Percentiles rank a stretch among this genome's conserved stretches.
Conservation (phyloP, 2,329 filamentous ascomycete genomes). For the Colletotrichum musae region DNA sequence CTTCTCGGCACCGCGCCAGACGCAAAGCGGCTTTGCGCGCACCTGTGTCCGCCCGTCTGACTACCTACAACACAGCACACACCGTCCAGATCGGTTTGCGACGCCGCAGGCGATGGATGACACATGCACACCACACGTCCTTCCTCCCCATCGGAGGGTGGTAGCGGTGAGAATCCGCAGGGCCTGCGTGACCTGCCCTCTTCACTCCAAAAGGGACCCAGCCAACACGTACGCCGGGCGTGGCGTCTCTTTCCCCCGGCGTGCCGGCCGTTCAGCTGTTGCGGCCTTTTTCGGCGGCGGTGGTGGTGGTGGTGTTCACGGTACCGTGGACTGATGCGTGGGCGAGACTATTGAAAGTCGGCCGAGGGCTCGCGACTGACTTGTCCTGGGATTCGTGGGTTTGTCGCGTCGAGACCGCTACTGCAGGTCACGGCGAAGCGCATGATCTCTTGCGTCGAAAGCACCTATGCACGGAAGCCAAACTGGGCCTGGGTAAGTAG, state of each 20-base stretch:
- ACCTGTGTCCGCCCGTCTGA: not conserved
- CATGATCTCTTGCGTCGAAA: not conserved
- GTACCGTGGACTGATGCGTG: conserved; percentile 4
- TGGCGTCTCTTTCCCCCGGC: not conserved
- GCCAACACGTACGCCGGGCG: not conserved
- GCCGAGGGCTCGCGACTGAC: conserved; percentile 8
- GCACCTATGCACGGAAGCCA: not conserved
- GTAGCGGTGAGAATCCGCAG: conserved; percentile 12
- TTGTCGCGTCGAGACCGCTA: not conserved
- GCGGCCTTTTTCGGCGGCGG: conserved; percentile 2
- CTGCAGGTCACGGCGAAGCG: conserved; percentile 6
- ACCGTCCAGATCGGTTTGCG: conserved; percentile 12
- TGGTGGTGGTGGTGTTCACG: conserved; percentile 19
- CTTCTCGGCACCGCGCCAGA: conserved; percentile 19
- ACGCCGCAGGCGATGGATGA: conserved; percentile 19
- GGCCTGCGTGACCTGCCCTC: conserved; percentile 8
- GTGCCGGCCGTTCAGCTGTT: not conserved
- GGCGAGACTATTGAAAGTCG: not conserved
- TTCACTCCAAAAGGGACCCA: not conserved
- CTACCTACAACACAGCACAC: not conserved
- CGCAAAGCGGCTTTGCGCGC: conserved; percentile 28
- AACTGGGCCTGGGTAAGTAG: not conserved
- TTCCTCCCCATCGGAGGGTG: not conserved
- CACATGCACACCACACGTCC: conserved; percentile 13
- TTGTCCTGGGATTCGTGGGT: not conserved